Percentiles rank a stretch among this genome's conserved stretches.
These are phyloP conservation scores for Debaryomyces prosopidis DNA, from an alignment of 805 yeast genomes.

Conservation along the genomic window DNA sequence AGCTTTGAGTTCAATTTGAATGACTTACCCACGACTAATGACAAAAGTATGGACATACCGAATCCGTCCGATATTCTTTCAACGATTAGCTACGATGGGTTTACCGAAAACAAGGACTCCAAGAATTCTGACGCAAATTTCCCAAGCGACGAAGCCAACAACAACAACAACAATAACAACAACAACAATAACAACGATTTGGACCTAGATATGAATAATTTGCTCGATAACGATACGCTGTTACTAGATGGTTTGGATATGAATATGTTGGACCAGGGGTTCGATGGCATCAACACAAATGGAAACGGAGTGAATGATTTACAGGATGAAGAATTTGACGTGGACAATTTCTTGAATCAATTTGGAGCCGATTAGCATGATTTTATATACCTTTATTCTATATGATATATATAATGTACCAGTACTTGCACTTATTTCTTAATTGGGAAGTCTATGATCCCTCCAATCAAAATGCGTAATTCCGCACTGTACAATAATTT, in stretches of 20 bases:
- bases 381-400: conserved; percentile 4
- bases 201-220: conserved; percentile 36
- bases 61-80: conserved; percentile 34
- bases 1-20: conserved; percentile 31
- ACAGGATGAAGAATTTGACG: conserved; percentile 44
- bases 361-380: conserved; percentile 33
- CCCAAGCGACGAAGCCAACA: conserved; percentile 1
- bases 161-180: conserved; percentile 6
- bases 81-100: conserved; percentile 21
- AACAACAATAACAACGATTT: conserved; percentile 6
- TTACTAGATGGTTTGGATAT: conserved; percentile 44
- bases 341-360: conserved; percentile 44
- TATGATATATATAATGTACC: neutral
- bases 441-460: conserved; percentile 25
- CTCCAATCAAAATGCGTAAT: conserved; percentile 34
- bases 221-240: conserved; percentile 40
- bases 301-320: conserved; percentile 16
- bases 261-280: conserved; percentile 37
- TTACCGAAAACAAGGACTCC: neutral
- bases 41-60: conserved; percentile 23
- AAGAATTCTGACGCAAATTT: conserved; percentile 7
- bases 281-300: conserved; percentile 19
- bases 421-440: conserved; percentile 16
- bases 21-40: conserved; percentile 11
- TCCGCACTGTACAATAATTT: conserved; percentile 4